Evolutionary conservation across 2,329 filamentous ascomycete genomes (phyloP), one percentile per base, ranked within the genome.

Genomic region (Calycina marina): DNA sequence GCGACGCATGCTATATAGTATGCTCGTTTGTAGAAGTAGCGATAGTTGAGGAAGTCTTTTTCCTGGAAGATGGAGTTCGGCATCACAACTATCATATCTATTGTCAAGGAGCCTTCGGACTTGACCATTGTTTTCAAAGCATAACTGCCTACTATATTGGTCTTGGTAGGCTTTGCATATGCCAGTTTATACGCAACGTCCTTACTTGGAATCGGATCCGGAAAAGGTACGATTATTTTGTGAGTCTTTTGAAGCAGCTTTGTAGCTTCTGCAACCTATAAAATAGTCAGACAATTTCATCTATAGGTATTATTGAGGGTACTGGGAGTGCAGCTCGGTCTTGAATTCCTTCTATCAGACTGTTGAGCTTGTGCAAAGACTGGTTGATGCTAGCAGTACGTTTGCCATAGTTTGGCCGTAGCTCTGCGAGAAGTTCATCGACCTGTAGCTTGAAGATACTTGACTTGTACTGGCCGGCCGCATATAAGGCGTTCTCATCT

Each of bases 1-100:
- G 84, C 75, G 35, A 96, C 61, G 42, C 80, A 83, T 18, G 86
- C 83, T 31, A 96, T 61, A 51, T 92, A 96, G 56, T 88, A 96
- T 9, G 90, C 81, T 41, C 86, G 67, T 49, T 93, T 92, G 59
- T 94, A 86, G 51, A 94, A 93, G 58, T 93, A 96, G 39, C 90
- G 73, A 61, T 90, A 69, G 54, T 93, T 85, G 30, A 86, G 66
- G 53, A 88, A 94, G 56, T 98, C 90, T 57, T 96, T 96, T 27
- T 92, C 82, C 50, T 93, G 84, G 48, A 96, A 86, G 9, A 93
- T 58, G 1, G 68, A 59, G 36, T 61, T 56, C 4, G 90, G 88
- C 73, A 98, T 92, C 29, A 80, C 79, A 11, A 93, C 72, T 4
- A 88, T 74, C 67, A 96, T 71, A 55, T 96, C 88, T 38, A 94